Base-by-base conservation (phyloP, 768 basidiomycete genomes). In the Xerocomellus dryophilus region DNA sequence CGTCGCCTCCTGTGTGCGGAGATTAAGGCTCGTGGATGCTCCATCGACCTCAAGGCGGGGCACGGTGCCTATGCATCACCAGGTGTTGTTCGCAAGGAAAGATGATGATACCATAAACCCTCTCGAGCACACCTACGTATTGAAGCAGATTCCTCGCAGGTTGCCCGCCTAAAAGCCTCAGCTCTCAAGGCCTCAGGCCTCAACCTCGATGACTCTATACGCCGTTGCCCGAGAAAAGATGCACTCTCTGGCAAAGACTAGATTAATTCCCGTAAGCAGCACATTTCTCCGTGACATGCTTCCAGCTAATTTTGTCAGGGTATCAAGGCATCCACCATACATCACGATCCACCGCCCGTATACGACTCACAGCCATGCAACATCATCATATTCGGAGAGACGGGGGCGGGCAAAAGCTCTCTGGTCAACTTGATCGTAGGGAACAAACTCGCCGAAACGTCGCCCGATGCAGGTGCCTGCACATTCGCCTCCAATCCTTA, bases 361-460 rank as follows among this genome's bases (percentile, higher is more conserved):
- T 66, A 62, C 27, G 44, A 63, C 40, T 52, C 58, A 5, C 54
- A 50, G 7, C 50, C 54, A 7, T 50, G 38, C 44, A 68, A 68
- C 25, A 61, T 70, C 47, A 34, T 68, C 41, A 57, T 68, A 44
- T 70, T 68, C 12, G 66, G 68, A 21, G 66, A 67, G 46, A 58
- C 66, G 10, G 66, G 66, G 15, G 36, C 45, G 7, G 71, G 72
- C 2, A 78, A 78, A 53, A 78, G 77, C 52, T 74, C 73, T 2
- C 62, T 76, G 29, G 60, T 77, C 57, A 78, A 77, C 59, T 59
- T 78, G 67, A 60, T 78, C 23, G 62, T 62, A n/a, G 67, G 66
- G 10, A 5, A 21, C 0, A 42, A 65, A 2, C 35, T 59, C 1
- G 75, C 75, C 11, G 5, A 45, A 4, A 66, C 67, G n/a, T 74